Evolutionary conservation across 352 stramenopile species (phyloP).

Genomic region (Elongisporangium prolatum): DNA sequence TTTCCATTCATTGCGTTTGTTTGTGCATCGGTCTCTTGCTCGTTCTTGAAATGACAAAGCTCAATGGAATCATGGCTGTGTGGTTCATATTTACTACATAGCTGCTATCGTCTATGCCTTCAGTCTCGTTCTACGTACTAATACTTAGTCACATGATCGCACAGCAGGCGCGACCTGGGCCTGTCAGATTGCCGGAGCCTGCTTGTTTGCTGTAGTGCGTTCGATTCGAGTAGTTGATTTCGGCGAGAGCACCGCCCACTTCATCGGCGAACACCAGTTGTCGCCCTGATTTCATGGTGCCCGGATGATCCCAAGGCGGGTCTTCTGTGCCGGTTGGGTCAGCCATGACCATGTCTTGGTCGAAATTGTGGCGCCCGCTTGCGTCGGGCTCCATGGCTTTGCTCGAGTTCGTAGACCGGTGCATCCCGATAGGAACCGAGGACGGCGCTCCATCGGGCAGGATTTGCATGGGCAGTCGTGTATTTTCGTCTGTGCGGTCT

Average conservation of each 20-base stretch:
- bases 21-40: neutral
- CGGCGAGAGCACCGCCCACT: constrained; percentile 38
- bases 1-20: neutral
- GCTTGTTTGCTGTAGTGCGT: constrained; percentile 80
- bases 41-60: neutral
- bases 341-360: constrained; percentile 7
- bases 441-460: constrained; percentile 5
- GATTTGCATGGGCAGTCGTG: neutral
- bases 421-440: neutral
- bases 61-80: too few relatives aligned
- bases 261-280: constrained; percentile 68
- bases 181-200: constrained; percentile 22
- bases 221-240: constrained; percentile 68
- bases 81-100: neutral
- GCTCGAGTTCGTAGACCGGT: constrained; percentile 1
- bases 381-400: constrained; percentile 11
- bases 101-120: neutral
- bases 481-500: neutral
- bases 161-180: constrained; percentile 29
- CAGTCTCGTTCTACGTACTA: neutral
- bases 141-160: constrained; percentile 28
- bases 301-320: constrained; percentile 2
- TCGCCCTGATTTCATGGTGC: constrained; percentile 23
- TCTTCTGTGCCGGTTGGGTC: constrained; percentile 15
- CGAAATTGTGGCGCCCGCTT: constrained; percentile 3